Evolutionary conservation across 1,284 basidiomycete species (phyloP), one percentile per base, ranked within the genome.

Genomic region (Malassezia pachydermatis): DNA sequence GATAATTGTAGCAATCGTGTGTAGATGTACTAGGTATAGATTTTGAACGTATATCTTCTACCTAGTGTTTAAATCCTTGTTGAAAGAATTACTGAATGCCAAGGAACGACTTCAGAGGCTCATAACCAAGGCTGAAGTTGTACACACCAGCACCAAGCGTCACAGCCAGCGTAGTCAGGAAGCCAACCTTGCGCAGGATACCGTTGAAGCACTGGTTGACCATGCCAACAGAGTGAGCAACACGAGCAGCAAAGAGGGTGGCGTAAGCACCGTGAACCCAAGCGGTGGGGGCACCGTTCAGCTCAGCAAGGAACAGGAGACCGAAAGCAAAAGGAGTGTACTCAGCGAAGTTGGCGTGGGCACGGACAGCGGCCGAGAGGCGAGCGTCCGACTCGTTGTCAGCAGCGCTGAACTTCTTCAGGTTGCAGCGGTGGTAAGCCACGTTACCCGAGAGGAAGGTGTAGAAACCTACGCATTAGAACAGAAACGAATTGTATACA

Each of bases 281-380:
- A 36, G 56, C 57, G 30, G 68, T 71, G 29, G 68, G 68, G 22
- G 68, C 68, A 48, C 68, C 68, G 59, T 71, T 71, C 40, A 71
- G 62, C 57, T 71, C 68, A 32, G 68, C 66, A 41, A 71, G 60
- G 65, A 71, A 71, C 60, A 71, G 59, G 36, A 70, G 58, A 53
- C 60, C 55, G 54, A 70, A 69, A 22, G 60, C 52, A 30, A 70
- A 65, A 40, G 67, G 68, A 8, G 58, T 56, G 20, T 55, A 54
- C 52, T 70, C 65, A 48, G 51, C 10, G 29, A 70, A 70, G 63
- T 69, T 70, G 45, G 47, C 65, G 45, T 68, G 63, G 11, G 63
- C 64, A 42, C 68, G 65, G 17, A 65, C 57, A 13, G 43, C 49
- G 41, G 38, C 37, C 13, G 11, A 11, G 8, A 41, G 25, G 5